Base-by-base conservation (phyloP, 495 filamentous ascomycete species). In the Poronia punctata region DNA sequence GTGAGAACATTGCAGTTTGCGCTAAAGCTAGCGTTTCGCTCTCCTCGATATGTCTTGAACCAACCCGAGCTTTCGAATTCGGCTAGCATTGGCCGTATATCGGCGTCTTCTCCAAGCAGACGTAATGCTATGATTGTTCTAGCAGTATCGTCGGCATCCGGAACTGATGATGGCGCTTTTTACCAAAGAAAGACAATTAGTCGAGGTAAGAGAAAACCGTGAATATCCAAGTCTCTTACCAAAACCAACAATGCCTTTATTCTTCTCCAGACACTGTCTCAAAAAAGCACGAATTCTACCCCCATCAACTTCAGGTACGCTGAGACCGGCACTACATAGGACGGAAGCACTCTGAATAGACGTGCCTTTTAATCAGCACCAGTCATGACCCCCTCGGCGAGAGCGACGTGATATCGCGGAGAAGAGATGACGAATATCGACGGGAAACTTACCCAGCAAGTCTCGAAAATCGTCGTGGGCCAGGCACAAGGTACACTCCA, bases 101-200 rank as follows among this genome's bases (percentile, higher is more conserved):
- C 34, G 20, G 18, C 15, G 7, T 19, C 4, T 7, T 26, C 8
- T 1, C 47, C 37, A 11, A 45, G 48, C 12, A 58, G 24, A 19
- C 33, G 40, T 0, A 68, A 49, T 7, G 48, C 26, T 15, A 54
- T 46, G 3, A 67, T 48, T 4, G 57, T 45, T 34, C 62, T 68
- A 1, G 68, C 65, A 9, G 69, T 72, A 32, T 71, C 67, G 53
- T 72, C 69, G 11, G 64, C 70, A 54, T 74, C 70, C 6, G 65
- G 42, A 6, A 59, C 43, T 7, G 56, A 46, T 5, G 44, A 51
- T 14, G 59, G 37, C 10, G 24, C 26, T 40, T 30, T 6, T 17
- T 35, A n/a, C 3, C 5, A 17, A 3, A 35, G 12, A 5, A 5
- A 17, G 3, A 37, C 54, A 19, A 29, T 29, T 19, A 30, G 27